Conservation (phyloP, 129 eudicot species). For the Flaveria bidentis region DNA sequence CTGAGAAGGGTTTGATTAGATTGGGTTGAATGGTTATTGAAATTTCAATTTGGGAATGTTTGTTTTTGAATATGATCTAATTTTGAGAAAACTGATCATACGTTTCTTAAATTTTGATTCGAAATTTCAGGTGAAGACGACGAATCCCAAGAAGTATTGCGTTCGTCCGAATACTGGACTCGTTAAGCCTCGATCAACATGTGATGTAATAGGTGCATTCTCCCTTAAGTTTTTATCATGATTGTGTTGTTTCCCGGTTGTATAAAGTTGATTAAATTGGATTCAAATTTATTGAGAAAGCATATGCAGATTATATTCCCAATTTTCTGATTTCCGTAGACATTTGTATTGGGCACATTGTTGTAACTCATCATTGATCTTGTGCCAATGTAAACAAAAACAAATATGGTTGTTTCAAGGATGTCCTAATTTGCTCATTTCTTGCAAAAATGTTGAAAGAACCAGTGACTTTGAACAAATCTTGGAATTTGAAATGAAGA, state of each 20-base stretch:
- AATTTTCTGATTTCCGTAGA: not conserved
- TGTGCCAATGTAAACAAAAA: not conserved
- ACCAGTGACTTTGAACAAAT: not conserved
- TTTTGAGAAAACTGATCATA: not conserved
- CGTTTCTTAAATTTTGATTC: slow-evolving; percentile 3
- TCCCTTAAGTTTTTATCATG: not conserved
- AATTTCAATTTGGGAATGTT: not conserved
- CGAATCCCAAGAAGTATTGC: slow-evolving; percentile 89
- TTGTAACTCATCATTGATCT: not conserved
- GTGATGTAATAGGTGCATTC: slow-evolving; percentile 58
- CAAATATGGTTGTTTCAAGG: too few relatives aligned
- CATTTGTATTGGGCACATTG: not conserved
- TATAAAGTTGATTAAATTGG: too few relatives aligned
- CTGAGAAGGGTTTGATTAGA: not conserved
- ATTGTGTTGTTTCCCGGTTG: too few relatives aligned
- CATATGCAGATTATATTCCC: not conserved
- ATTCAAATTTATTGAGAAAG: not conserved
- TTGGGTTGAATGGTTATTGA: not conserved
- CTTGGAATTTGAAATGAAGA: not conserved
- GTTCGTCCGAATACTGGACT: slow-evolving; percentile 83
- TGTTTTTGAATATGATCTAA: slow-evolving; percentile 6
- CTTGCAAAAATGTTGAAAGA: not conserved
- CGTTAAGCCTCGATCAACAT: slow-evolving; percentile 66
- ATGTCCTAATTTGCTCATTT: too few relatives aligned
- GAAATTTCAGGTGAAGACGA: slow-evolving; percentile 69